Evolutionary conservation across 352 stramenopile genomes (phyloP), one percentile per base, ranked within the genome.

Genomic region (Phytophthora citricola): DNA sequence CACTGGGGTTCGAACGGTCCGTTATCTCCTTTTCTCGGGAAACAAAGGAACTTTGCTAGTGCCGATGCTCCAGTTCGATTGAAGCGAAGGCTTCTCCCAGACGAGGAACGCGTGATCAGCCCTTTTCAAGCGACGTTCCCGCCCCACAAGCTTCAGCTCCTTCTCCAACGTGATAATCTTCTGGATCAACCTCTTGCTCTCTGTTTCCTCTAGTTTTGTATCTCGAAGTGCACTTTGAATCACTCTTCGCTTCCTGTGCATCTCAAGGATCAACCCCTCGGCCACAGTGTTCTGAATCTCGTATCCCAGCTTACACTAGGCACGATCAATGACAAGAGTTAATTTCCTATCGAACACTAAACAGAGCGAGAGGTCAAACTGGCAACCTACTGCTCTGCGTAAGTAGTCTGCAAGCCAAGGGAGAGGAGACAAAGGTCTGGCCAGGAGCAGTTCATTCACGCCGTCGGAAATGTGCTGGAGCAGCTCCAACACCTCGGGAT

Each of bases 171-270:
- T 5, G 4, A 81, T 58, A 20, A 88, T 83, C 9, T 41, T n/a
- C 9, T 38, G 66, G 44, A 88, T 88, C 11, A 88, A 44, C 15
- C 70, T 66, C 47, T 89, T 90, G 62, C 69, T 80, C 34, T 83
- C 75, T 5, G 63, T 24, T 38, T 89, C 73, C 7, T 88, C 31
- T 26, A 76, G 70, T 63, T 81, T 83, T 9, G 78, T 92, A 53
- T 83, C 75, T 8, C 69, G 50, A 45, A 88, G 66, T 14, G 78
- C 59, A 51, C 73, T 76, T 48, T 92, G 77, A 40, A 92, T 89
- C 27, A 88, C 66, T 20, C 81, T 69, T 14, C 81, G 79, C 61
- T 90, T 92, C 55, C 79, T 86, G 71, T 92, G 83, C 75, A 90
- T 90, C 47, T 92, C 81, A 11, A 79, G 58, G 29, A 87, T 55